Base-by-base conservation (phyloP, 164 flowering plant genomes). In the Vitis rotundifolia region DNA sequence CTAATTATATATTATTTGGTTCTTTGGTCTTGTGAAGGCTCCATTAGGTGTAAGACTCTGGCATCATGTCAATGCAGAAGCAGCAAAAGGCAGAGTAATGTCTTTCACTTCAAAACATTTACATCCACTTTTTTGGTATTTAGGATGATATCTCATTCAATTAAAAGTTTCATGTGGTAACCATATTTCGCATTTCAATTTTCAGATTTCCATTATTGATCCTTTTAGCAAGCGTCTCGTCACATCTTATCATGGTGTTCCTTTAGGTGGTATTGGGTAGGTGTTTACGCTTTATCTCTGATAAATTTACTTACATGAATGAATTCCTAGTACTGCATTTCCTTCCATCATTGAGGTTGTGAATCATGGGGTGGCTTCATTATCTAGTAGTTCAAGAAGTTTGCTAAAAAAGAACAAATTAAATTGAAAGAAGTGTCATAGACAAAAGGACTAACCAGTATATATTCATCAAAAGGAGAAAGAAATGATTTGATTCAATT, bases 221-320 rank as follows among this genome's bases (percentile, higher is more conserved):
- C 83, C 89, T 63, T 86, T 85, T 64, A 71, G 18, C 9, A 78
- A 76, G 69, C 83, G 77, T 50, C 3, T 11, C 37, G 54, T 78
- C 29, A 68, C 89, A 49, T 73, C 82, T 61, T 69, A 78, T 63
- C 90, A 86, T 31, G 94, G 87, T 8, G 71, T 87, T 75, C 91
- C 94, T 5, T 59, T 89, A 59, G 94, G 94, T 74, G 94, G 94
- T 51, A 84, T 89, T 57, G 94, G 94, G 94, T 89, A 85, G 29
- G 81, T 65, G 14, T 68, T 72, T 26, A 12, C 62, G 19, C 44
- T 53, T 61, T 28, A 47, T 51, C 8, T 3, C 8, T 50, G 12
- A n/a, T 22, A 22, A 11, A 11, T 44, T 62, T 14, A 62, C n/a
- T 8, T 47, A 0, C n/a, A 31, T 9, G 50, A 64, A 51, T n/a